Base-by-base conservation (phyloP, 257 asterid genomes). In the Scutellaria minor region DNA sequence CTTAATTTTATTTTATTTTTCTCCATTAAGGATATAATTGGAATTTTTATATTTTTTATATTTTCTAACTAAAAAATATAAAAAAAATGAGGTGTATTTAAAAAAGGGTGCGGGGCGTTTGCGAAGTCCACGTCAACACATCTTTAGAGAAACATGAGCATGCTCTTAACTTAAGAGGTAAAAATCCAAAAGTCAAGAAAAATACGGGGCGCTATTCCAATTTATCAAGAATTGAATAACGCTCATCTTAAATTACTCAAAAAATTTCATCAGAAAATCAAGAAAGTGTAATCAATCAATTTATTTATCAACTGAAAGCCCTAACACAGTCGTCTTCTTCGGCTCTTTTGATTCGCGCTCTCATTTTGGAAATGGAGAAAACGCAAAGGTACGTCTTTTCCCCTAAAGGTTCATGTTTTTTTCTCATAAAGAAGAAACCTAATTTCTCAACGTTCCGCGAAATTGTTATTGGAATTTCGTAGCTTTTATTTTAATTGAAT, bases 341-440 rank as follows among this genome's bases (percentile, higher is more conserved):
- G 37, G 37, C 37, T 31, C 37, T 31, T 31, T 31, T 31, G 37
- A 31, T 31, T 31, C 37, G 37, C 37, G 4, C 37, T 41, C 61
- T 2, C 51, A 35, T 31, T 39, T 24, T 45, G 31, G 68, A 52
- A 68, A 74, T 52, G 82, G 57, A 39, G 80, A 48, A 54, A 47
- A 20, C 39, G 75, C 73, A 68, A 57, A 70, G 74, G 79, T 80
- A 68, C 22, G 70, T 42, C 11, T 6, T 52, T 68, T 63, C 48
- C 68, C 51, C 37, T 12, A 20, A 14, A 67, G 41, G 7, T 7
- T 47, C 15, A 11, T 69, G 3, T 10, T 5, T 37, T 10, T 6
- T 45, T 37, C 58, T 1, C 18, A 1, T 15, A 14, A 11, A 60
- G 20, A 22, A 8, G 41, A 71, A 18, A 71, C 78, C 80, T 54